Evolutionary conservation across 306 rosid species (phyloP), one percentile per base, ranked within the genome.

Genomic region (Clitoria ternatea): DNA sequence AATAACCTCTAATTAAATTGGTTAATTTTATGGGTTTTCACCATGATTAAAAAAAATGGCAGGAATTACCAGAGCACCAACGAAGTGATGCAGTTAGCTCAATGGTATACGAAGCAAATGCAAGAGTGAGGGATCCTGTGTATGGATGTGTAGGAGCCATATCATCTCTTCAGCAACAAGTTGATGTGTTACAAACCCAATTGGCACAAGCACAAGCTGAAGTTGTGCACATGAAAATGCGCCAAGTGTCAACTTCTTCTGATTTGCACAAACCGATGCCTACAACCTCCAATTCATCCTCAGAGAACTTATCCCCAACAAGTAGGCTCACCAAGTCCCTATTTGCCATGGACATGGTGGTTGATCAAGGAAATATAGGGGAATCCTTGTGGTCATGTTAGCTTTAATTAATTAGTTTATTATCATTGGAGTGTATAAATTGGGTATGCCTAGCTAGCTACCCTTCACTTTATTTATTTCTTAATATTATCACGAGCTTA

Each of bases 61-160:
- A 92, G 98, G 98, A 92, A 49, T 50, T 92, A 23, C 89, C 96
- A 2, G 98, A 86, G 67, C 80, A 86, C 26, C 93, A 92, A 27
- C 14, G 97, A 11, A 88, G 90, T 33, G 98, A 92, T 61, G 98
- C 98, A 1, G 98, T 92, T 42, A 92, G 96, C 57, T 86, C 98
- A 4, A 92, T 92, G 97, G 97, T 92, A 27, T 92, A 92, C 27
- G 98, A 92, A 73, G 98, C 98, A 0, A 85, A 92, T 47, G 98
- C 98, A 17, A 77, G 98, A n/a, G 88, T 90, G 10, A 74, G 93
- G 62, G 97, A 92, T 30, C 98, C 98, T 0, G 97, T 92, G 4
- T 92, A 92, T 18, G 98, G 98, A 0, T 92, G 98, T 23, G 98
- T 88, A 4, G 98, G 98, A 66, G 96, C 98, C 43, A 92, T 92